phyloP scores from a whole-genome alignment of 2,329 filamentous ascomycete genomes.

The Colletotrichum somersetense region DNA sequence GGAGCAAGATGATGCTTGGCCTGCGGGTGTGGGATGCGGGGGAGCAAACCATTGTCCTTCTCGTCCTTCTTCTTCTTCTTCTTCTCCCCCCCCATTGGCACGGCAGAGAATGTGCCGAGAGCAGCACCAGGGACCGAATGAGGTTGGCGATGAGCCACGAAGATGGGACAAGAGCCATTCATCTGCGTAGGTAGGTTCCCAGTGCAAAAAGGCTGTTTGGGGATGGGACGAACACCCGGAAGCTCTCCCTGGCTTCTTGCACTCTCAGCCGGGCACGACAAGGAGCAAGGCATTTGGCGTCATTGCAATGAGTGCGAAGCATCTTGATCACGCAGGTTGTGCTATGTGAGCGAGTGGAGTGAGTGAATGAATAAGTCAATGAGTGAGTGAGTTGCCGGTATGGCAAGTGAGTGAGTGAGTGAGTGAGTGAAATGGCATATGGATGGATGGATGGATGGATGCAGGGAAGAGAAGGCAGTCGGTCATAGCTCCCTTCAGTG shows the following conservation, averaged over 20 bases:
- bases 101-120: neutral
- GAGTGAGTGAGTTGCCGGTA: too few relatives aligned
- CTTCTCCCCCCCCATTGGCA: neutral
- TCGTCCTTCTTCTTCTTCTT: too few relatives aligned
- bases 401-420: neutral
- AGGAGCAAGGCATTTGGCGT: neutral
- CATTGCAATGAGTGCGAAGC: neutral
- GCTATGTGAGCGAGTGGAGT: neutral
- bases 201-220: neutral
- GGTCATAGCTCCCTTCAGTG: neutral
- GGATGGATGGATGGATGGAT: too few relatives aligned
- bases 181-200: neutral
- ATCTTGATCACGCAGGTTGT: neutral
- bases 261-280: neutral
- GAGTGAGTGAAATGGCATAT: too few relatives aligned
- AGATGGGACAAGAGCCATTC: neutral
- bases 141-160: neutral
- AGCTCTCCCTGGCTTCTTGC: neutral
- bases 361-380: neutral
- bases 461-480: neutral
- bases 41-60: too few relatives aligned
- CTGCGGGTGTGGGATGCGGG: neutral
- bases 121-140: neutral
- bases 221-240: slow-evolving; percentile 3
- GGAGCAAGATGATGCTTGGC: slow-evolving; percentile 20